These are phyloP conservation scores for Sarocladium strictum DNA, from an alignment of 2,329 filamentous ascomycete species.

Conservation along the genomic window DNA sequence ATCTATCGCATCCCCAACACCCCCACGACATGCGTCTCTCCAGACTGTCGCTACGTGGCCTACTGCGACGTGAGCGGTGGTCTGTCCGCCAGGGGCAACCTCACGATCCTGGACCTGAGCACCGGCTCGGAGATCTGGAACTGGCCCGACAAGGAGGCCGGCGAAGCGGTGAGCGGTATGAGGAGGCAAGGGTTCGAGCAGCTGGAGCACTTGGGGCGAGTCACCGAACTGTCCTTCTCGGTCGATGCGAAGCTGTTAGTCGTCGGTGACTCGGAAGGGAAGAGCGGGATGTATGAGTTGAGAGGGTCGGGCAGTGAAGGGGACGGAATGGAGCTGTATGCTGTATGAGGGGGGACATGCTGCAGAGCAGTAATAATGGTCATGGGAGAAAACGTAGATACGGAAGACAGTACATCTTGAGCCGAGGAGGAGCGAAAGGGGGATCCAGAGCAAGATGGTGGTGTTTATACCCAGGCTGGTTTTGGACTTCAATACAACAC, in stretches of 20 bases:
- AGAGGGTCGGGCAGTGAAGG: constrained; percentile 9
- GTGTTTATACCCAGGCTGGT: too few species aligned
- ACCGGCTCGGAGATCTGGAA: constrained; percentile 31
- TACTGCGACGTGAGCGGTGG: constrained; percentile 31
- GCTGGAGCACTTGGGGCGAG: constrained; percentile 25
- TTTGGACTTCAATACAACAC: not conserved
- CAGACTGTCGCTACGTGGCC: constrained; percentile 33
- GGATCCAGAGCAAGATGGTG: not conserved
- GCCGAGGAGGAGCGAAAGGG: too few species aligned
- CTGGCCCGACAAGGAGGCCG: constrained; percentile 27
- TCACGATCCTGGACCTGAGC: constrained; percentile 32
- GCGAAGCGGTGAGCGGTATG: constrained; percentile 17
- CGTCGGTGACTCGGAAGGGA: constrained; percentile 28
- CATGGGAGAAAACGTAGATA: too few species aligned
- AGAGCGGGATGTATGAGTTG: constrained; percentile 30
- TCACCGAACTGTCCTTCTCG: constrained; percentile 33
- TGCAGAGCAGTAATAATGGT: not conserved
- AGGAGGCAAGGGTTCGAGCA: constrained; percentile 23
- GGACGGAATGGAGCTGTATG: constrained; percentile 7
- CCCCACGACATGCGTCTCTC: constrained; percentile 28
- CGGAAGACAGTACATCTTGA: too few species aligned
- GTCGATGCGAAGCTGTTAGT: constrained; percentile 29
- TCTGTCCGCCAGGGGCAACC: constrained; percentile 24
- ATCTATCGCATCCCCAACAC: constrained; percentile 34
- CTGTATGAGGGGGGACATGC: not conserved